Percentiles rank a stretch among this genome's conserved stretches.
Evolutionary conservation across 2,329 filamentous ascomycete genomes (phyloP).

Genomic region (Phoma sp.): DNA sequence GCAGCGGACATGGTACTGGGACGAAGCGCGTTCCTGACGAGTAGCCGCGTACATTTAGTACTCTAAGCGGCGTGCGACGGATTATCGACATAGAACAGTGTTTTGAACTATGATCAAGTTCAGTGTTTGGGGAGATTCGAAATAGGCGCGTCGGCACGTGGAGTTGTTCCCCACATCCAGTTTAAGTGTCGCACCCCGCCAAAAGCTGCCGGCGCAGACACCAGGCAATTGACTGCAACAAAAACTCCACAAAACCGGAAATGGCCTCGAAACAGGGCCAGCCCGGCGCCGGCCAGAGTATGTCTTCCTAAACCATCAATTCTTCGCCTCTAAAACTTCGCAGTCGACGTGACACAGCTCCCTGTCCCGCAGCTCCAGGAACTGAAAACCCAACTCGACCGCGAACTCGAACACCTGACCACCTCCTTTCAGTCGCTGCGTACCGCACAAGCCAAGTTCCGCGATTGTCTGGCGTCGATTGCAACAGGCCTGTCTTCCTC

Average conservation of each 20-base stretch:
- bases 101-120: slow-evolving; percentile 6
- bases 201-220: slow-evolving; percentile 26
- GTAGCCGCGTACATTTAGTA: slow-evolving; percentile 12
- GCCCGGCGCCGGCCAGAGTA: slow-evolving; percentile 40
- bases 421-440: slow-evolving; percentile 88
- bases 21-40: slow-evolving; percentile 18
- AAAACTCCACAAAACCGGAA: slow-evolving; percentile 8
- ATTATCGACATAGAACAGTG: slow-evolving; percentile 15
- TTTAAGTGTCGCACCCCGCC: slow-evolving; percentile 21
- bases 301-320: not conserved
- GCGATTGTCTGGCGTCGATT: slow-evolving; percentile 84
- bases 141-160: slow-evolving; percentile 30
- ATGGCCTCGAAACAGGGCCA: slow-evolving; percentile 38
- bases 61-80: not conserved
- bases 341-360: slow-evolving; percentile 75
- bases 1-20: slow-evolving; percentile 12
- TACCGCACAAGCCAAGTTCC: slow-evolving; percentile 88
- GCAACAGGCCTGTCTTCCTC: slow-evolving; percentile 59
- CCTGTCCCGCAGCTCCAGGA: slow-evolving; percentile 83
- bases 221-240: slow-evolving; percentile 14
- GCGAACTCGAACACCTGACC: slow-evolving; percentile 93
- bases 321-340: slow-evolving; percentile 8
- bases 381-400: slow-evolving; percentile 94
- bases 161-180: slow-evolving; percentile 21
- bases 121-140: slow-evolving; percentile 2